Conservation (phyloP, 2,329 filamentous ascomycete genomes). For the Pseudodiploospora longispora region DNA sequence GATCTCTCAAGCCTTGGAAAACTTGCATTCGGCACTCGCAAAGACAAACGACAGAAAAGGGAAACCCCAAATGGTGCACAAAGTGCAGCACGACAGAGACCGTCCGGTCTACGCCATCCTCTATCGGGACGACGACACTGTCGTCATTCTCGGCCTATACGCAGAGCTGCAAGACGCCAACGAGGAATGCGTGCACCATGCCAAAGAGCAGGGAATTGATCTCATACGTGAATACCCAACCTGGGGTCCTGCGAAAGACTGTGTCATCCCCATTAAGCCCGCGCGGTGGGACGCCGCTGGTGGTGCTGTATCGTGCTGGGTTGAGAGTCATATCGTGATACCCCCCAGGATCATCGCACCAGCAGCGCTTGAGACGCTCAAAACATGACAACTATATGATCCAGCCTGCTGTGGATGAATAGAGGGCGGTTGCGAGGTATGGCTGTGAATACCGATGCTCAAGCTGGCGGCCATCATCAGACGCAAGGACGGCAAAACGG, state of each 20-base stretch:
- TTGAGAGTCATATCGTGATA: conserved; percentile 25
- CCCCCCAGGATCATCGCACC: conserved; percentile 12
- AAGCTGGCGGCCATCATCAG: no score
- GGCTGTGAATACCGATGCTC: no score
- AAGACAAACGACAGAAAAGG: no score
- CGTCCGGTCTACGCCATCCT: conserved; percentile 23
- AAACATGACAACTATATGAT: no score
- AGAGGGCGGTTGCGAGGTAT: no score
- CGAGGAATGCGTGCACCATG: conserved; percentile 21
- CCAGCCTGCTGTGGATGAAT: no score
- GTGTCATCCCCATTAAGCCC: conserved; percentile 18
- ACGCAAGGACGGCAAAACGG: no score
- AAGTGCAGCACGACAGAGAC: conserved; percentile 7
- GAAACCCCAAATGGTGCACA: not conserved
- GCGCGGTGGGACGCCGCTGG: conserved; percentile 28
- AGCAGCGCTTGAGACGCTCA: not conserved
- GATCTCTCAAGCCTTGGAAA: no score
- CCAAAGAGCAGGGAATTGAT: conserved; percentile 18
- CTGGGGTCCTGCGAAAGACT: conserved; percentile 6
- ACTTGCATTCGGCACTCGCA: no score
- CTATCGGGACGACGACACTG: conserved; percentile 19
- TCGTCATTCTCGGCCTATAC: conserved; percentile 23
- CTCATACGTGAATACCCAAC: conserved; percentile 10
- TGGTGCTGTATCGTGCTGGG: conserved; percentile 26
- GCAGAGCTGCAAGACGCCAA: conserved; percentile 28